A percentile compares a stretch with the other conserved stretches of the same genome.
Evolutionary conservation across 1,284 basidiomycete genomes (phyloP).

Genomic region (Moesziomyces antarcticus): DNA sequence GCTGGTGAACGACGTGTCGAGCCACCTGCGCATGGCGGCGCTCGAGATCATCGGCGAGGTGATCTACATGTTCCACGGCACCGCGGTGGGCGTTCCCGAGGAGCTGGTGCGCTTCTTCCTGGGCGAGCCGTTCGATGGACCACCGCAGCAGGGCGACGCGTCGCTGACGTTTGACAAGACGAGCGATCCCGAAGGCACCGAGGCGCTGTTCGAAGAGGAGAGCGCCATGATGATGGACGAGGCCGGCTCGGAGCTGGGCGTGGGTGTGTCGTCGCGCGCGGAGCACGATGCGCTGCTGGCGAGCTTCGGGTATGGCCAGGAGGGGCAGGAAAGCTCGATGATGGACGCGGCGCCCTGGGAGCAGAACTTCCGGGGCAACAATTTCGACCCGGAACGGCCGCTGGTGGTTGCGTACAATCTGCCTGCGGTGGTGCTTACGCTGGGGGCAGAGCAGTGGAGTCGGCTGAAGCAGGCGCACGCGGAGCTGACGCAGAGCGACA

Average conservation of each 20-base stretch:
- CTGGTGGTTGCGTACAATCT: conserved; percentile 93
- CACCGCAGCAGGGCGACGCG: conserved; percentile 44
- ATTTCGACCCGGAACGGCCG: conserved; percentile 76
- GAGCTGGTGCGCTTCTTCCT: conserved; percentile 83
- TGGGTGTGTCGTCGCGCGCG: conserved; percentile 18
- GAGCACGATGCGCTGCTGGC: conserved; percentile 39
- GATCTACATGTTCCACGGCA: conserved; percentile 82
- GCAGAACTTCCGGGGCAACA: conserved; percentile 38
- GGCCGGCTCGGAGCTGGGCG: conserved; percentile 12
- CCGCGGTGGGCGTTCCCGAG: conserved; percentile 73
- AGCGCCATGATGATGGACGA: conserved; percentile 37
- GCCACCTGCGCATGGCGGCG: conserved; percentile 81
- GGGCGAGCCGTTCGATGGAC: conserved; percentile 70
- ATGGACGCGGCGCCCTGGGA: conserved; percentile 40
- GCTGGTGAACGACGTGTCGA: conserved; percentile 77
- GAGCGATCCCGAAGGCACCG: conserved; percentile 38
- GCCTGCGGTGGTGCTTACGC: conserved; percentile 87
- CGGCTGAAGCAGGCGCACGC: conserved; percentile 79
- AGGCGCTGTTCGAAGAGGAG: conserved; percentile 43
- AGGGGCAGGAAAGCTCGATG: conserved; percentile 38
- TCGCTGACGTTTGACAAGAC: conserved; percentile 49
- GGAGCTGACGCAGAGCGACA: conserved; percentile 73
- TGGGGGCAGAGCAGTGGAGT: conserved; percentile 81
- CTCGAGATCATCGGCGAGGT: conserved; percentile 92
- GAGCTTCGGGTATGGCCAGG: conserved; percentile 40